Evolutionary conservation across 1,284 basidiomycete species (phyloP), one percentile per base, ranked within the genome.

Genomic region (Cryptococcus wingfieldii): DNA sequence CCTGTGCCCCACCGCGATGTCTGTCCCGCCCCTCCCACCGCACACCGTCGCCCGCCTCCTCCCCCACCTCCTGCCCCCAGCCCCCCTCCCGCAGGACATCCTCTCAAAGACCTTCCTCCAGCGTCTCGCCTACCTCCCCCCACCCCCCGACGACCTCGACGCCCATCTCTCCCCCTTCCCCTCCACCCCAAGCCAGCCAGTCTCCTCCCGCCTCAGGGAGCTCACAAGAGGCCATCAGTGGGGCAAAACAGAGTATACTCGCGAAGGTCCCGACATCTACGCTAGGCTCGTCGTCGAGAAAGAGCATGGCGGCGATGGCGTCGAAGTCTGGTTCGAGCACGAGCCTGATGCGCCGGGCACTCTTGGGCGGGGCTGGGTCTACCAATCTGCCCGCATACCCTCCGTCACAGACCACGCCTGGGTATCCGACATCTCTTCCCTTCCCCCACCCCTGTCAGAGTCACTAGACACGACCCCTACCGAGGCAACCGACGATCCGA

Each of bases 51-150:
- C 31, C 31, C 7, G 31, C 9, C 64, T 75, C 55, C 64, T 77
- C 43, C 61, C 71, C 5, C 64, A 71, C 53, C 70, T 76, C 31
- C 52, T 75, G 18, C 75, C 74, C 0, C 75, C 74, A 1, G 38
- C 47, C 1, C 66, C 63, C 3, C 41, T 42, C 41, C 72, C 74
- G 0, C 49, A 60, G 5, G 55, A 61, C 13, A 60, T 72, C 13
- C 52, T 74, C 49, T 64, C 67, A 3, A 62, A 62, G 38, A 43
- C 70, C 3, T 59, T 77, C 45, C 53, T 71, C 23, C 66, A 70
- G n/a, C 66, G 74, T 14, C 65, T 71, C 14, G 50, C 64, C 1
- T 77, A 72, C 59, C 66, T 77, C 23, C 72, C 73, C 0, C 75
- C 75, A 1, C 53, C 56, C 3, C 53, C 54, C 0, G 37, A 47